Conservation (phyloP, 2,329 filamentous ascomycete species). For the Atkinsonella hypoxylon region DNA sequence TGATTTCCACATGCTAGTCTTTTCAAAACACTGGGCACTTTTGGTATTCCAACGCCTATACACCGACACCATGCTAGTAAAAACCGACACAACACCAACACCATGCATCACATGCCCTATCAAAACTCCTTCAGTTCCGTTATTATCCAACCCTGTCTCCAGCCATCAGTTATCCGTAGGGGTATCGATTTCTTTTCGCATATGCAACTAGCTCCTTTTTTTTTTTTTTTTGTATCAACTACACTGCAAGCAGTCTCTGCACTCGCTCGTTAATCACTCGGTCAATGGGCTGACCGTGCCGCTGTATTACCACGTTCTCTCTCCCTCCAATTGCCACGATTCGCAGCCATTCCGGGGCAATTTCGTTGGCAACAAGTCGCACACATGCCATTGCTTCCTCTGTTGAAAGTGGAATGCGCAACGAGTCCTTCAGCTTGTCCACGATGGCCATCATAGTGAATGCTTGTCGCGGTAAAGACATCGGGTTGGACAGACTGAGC, state of each 20-base stretch:
- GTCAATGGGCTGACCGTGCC: constrained; percentile 27
- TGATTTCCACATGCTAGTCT: background rate
- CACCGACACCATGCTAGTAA: constrained; percentile 6
- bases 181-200: background rate
- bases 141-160: background rate
- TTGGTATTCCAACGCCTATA: constrained; percentile 7
- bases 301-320: constrained; percentile 46
- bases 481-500: constrained; percentile 42
- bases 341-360: constrained; percentile 44
- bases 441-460: constrained; percentile 54
- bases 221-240: no score
- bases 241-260: constrained; percentile 19
- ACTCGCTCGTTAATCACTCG: constrained; percentile 25
- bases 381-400: constrained; percentile 41
- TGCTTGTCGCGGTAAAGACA: constrained; percentile 43
- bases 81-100: background rate
- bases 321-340: constrained; percentile 38
- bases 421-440: constrained; percentile 55
- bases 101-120: background rate
- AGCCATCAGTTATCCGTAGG: background rate
- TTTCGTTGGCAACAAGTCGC: constrained; percentile 38
- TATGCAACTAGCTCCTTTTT: background rate
- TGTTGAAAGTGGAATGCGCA: constrained; percentile 40
- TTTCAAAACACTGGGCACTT: background rate
- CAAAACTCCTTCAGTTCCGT: background rate